A percentile compares a stretch with the other conserved stretches of the same genome.
Conservation (phyloP, 2,329 filamentous ascomycete species). For the Alternaria ethzedia region DNA sequence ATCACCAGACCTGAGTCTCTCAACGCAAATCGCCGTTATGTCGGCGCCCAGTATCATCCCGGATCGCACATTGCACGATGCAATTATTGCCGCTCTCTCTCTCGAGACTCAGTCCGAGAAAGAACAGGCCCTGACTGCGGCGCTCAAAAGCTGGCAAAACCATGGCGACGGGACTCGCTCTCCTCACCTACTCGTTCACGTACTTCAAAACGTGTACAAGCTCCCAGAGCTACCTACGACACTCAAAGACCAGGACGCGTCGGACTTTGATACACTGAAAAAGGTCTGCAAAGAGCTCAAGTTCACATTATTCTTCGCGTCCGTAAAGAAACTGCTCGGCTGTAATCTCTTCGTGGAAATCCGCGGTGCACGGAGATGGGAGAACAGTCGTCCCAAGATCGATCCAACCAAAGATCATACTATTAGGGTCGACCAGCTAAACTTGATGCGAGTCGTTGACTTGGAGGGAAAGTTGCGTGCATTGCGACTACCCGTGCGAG, state of each 20-base stretch:
- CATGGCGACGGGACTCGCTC: neutral
- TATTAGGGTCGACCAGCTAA: neutral
- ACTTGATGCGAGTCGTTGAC: neutral
- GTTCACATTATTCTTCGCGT: neutral
- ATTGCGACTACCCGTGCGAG: neutral
- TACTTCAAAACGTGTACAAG: neutral
- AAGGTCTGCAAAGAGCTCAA: neutral
- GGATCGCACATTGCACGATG: too few species aligned
- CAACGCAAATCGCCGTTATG: too few species aligned
- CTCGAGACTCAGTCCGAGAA: neutral
- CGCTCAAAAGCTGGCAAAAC: neutral
- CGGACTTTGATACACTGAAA: neutral
- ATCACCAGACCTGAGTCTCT: neutral
- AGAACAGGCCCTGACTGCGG: neutral
- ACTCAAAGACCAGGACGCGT: neutral
- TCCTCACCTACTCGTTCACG: neutral
- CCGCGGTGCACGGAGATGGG: neutral
- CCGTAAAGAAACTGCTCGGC: neutral
- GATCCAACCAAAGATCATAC: neutral
- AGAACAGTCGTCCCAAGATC: neutral
- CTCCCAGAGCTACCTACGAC: neutral
- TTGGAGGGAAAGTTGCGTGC: neutral
- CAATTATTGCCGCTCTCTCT: neutral
- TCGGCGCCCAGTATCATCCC: too few species aligned
- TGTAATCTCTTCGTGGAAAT: neutral